Conservation (phyloP, 2,329 filamentous ascomycete genomes). For the Epichloe coenophiala region DNA sequence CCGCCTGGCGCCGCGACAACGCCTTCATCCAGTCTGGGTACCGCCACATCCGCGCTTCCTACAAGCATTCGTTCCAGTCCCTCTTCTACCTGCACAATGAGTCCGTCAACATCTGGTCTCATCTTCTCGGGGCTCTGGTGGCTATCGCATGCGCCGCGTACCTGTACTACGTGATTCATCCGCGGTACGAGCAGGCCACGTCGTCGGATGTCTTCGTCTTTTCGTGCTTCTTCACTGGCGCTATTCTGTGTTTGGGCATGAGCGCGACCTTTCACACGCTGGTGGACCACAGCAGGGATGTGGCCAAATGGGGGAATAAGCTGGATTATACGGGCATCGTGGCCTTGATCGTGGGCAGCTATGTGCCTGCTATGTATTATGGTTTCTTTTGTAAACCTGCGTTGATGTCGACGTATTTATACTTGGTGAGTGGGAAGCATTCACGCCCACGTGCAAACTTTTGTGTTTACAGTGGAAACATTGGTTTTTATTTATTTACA, state of each 20-base stretch:
- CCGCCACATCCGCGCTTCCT: constrained; percentile 35
- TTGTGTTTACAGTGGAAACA: background rate
- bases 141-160: constrained; percentile 38
- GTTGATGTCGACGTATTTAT: constrained; percentile 60
- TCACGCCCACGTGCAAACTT: background rate
- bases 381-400: constrained; percentile 60
- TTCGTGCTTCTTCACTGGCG: constrained; percentile 65
- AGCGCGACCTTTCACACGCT: constrained; percentile 77
- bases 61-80: constrained; percentile 30
- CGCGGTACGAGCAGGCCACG: constrained; percentile 52
- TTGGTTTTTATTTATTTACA: background rate
- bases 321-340: constrained; percentile 93
- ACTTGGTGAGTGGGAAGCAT: constrained; percentile 43
- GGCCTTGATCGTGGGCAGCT: constrained; percentile 78
- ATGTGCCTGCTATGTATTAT: constrained; percentile 79
- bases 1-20: constrained; percentile 47
- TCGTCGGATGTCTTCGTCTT: constrained; percentile 57
- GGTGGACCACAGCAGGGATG: constrained; percentile 66
- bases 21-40: constrained; percentile 41
- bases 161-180: constrained; percentile 43
- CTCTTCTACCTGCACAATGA: constrained; percentile 46
- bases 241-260: constrained; percentile 61
- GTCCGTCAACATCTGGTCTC: constrained; percentile 50
- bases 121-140: constrained; percentile 49
- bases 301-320: constrained; percentile 74